Conservation (phyloP, 805 yeast genomes). For the Yamadazyma endophytica region DNA sequence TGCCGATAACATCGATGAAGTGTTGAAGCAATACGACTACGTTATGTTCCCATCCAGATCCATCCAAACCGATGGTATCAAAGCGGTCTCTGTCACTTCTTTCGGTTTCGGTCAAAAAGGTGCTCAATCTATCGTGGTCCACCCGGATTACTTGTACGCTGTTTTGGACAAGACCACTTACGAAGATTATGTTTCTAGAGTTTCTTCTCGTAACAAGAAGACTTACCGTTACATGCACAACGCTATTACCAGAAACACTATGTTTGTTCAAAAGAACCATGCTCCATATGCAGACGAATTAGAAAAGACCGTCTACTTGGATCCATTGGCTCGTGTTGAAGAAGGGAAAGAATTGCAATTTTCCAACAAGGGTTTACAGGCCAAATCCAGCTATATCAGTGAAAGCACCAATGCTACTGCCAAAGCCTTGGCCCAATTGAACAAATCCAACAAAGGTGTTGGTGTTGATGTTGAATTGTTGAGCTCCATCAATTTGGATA, state of each 20-base stretch:
- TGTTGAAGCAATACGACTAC: conserved; percentile 77
- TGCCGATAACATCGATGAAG: conserved; percentile 91
- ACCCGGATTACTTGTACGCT: conserved; percentile 90
- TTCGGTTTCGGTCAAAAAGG: conserved; percentile 99
- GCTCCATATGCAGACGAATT: conserved; percentile 89
- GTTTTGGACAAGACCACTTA: conserved; percentile 70
- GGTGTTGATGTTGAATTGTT: conserved; percentile 97
- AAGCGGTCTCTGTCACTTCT: conserved; percentile 95
- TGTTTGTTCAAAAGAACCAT: conserved; percentile 89
- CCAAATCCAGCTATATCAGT: conserved; percentile 39
- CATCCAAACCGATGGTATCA: conserved; percentile 92
- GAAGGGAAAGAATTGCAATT: conserved; percentile 43
- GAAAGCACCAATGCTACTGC: conserved; percentile 56
- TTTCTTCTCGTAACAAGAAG: conserved; percentile 74
- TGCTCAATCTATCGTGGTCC: conserved; percentile 88
- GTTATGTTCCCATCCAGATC: conserved; percentile 93
- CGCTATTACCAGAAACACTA: conserved; percentile 83
- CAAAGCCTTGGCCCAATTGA: conserved; percentile 52
- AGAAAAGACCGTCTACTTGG: conserved; percentile 89
- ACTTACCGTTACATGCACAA: conserved; percentile 95
- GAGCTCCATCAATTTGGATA: conserved; percentile 74
- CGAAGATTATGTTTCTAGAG: conserved; percentile 67
- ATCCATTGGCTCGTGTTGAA: conserved; percentile 84
- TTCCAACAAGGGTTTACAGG: conserved; percentile 49
- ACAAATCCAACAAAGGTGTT: conserved; percentile 63